Base-by-base conservation (phyloP, 1,284 basidiomycete genomes). In the Peniophora sp. region DNA sequence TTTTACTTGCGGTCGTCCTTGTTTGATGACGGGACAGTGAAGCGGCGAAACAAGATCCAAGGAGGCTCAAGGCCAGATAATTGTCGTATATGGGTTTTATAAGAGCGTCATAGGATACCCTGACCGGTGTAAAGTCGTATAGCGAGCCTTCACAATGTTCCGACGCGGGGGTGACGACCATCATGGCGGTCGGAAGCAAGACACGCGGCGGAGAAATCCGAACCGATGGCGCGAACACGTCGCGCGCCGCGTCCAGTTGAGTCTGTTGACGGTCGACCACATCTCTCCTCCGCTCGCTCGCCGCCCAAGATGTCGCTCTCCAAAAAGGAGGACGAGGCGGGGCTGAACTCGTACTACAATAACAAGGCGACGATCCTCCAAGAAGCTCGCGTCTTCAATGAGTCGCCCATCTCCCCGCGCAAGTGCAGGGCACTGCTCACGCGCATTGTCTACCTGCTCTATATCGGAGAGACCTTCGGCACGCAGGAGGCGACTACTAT, bases 331-430 rank as follows among this genome's bases (percentile, higher is more conserved):
- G 92, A 95, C 64, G 92, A 94, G 72, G 83, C 78, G 58, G 90
- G 89, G 56, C 76, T 91, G 58, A 88, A 83, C 69, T 83, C 86
- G 18, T 91, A 88, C 68, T 90, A 90, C 66, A 93, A 94, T 70
- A 92, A 94, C 76, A 95, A 96, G 70, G 92, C 90, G 20, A 97
- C 94, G 2, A 88, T 97, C 58, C 88, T 97, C 58, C 97, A 99
- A 68, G 97, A 99, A 71, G 96, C 97, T 54, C 86, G 97, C 58
- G 91, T 96, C 56, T 99, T 99, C 83, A 99, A 99, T 74, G 96
- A 99, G 69, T 95, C 94, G 15, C 96, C 96, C 58, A 95, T 99
- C 70, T 94, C 90, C 63, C 92, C 92, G 18, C 81, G 96, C 62
- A 97, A 96, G 76, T 99, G 96, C 72, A 85, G 96, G 64, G 90